These are phyloP conservation scores for Ganoderma sinense DNA, from an alignment of 1,284 basidiomycete species.

Conservation along the genomic window DNA sequence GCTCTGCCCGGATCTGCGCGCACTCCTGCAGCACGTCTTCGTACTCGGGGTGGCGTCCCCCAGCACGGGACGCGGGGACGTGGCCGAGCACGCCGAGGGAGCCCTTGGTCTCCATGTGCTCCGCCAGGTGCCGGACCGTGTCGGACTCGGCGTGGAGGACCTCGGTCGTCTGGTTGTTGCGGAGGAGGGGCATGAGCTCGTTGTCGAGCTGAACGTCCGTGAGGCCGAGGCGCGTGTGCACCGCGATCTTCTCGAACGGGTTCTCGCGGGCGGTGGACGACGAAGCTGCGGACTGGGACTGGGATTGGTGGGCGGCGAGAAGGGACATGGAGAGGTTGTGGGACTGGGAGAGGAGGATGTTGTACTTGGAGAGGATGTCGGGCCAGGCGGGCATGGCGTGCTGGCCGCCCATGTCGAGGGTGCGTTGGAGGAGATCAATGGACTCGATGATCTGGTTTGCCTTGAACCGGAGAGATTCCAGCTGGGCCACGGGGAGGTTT, in stretches of 20 bases:
- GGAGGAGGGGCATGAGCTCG: slow-evolving; percentile 73
- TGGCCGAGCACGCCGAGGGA: slow-evolving; percentile 53
- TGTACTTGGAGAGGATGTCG: slow-evolving; percentile 84
- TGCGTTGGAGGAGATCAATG: slow-evolving; percentile 67
- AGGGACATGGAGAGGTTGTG: slow-evolving; percentile 74
- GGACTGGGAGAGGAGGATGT: slow-evolving; percentile 79
- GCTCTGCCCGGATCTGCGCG: slow-evolving; percentile 66
- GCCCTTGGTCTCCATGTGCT: slow-evolving; percentile 69
- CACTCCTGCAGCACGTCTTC: slow-evolving; percentile 73
- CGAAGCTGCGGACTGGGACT: slow-evolving; percentile 5
- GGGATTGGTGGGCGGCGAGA: slow-evolving; percentile 44
- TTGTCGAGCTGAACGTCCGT: slow-evolving; percentile 73
- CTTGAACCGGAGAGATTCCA: slow-evolving; percentile 79
- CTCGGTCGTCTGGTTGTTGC: slow-evolving; percentile 79
- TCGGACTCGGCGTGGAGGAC: slow-evolving; percentile 73
- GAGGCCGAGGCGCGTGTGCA: slow-evolving; percentile 67
- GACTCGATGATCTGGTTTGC: slow-evolving; percentile 79
- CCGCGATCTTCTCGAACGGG: slow-evolving; percentile 65
- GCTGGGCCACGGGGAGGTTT: slow-evolving; percentile 52
- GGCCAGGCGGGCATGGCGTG: slow-evolving; percentile 77
- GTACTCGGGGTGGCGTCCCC: slow-evolving; percentile 47
- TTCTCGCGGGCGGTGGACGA: slow-evolving; percentile 41
- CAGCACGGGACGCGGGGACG: slow-evolving; percentile 19
- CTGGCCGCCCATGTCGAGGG: slow-evolving; percentile 64
- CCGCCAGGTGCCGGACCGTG: slow-evolving; percentile 70